A percentile compares a stretch with the other conserved stretches of the same genome.
Evolutionary conservation across 192 early-diverging fungal species (phyloP).

Genomic region (Thamnidium elegans): DNA sequence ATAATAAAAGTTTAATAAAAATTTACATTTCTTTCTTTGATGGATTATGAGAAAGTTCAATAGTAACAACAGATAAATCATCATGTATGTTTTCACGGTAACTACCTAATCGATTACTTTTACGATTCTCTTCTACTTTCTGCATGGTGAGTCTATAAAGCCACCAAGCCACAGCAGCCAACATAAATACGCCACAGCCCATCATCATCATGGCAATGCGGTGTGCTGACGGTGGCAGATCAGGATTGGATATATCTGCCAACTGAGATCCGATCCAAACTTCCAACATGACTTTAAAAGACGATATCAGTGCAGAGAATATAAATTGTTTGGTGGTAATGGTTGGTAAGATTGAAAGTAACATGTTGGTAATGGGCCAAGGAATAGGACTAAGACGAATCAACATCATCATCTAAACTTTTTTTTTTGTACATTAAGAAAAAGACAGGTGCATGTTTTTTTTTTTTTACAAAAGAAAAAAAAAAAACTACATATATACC

Average conservation of each 20-base stretch:
- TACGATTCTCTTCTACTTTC: conserved; percentile 13
- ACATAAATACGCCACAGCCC: conserved; percentile 16
- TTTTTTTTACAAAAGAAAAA: background rate
- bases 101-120: background rate
- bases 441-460: too few relatives aligned
- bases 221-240: conserved; percentile 27
- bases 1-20: background rate
- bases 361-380: conserved; percentile 22
- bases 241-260: conserved; percentile 27
- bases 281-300: conserved; percentile 28
- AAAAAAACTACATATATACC: conserved; percentile 12
- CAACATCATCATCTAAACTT: conserved; percentile 30
- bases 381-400: conserved; percentile 36
- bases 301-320: conserved; percentile 14
- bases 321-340: conserved; percentile 21
- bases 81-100: background rate
- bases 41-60: background rate
- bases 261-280: conserved; percentile 37
- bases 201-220: conserved; percentile 22
- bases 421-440: background rate
- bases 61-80: background rate
- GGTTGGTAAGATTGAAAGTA: conserved; percentile 18
- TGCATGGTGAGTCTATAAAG: conserved; percentile 35
- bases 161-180: conserved; percentile 25
- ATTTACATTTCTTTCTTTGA: conserved; percentile 15